Base-by-base conservation (phyloP, 2,329 filamentous ascomycete genomes). In the Cordyceps militaris region DNA sequence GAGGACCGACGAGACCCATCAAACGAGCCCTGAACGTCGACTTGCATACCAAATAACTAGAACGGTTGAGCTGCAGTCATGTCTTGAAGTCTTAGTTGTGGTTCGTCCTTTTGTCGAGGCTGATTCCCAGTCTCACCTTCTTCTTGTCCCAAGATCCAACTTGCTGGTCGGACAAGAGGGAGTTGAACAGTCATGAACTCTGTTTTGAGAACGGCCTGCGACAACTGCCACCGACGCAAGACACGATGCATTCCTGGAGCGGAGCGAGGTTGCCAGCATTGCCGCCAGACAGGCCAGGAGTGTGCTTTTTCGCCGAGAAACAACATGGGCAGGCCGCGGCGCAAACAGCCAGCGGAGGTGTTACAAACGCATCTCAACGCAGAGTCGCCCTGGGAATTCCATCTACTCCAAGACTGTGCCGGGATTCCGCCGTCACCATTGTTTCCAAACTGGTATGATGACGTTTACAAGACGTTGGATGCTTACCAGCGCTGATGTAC, bases 221-320 rank as follows among this genome's bases (percentile, higher is more conserved):
- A 48, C 44, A 48, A 32, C 44, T 48, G 44, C 44, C 44, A 48
- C 44, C 28, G 44, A 24, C 44, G 44, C 26, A 48, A 48, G 44
- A 48, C 44, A 24, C 44, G 44, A 23, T 48, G 44, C 14, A 32
- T 32, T 9, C 19, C 24, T 6, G 16, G 16, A 30, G 10, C 7
- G 4, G 44, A 13, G 8, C 30, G 32, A 16, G 14, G 16, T n/a
- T 48, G 44, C 26, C 44, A 48, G 19, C 11, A 48, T 24, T 48
- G 44, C 26, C 44, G 16, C 13, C 44, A 48, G 4, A 30, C 3
- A 2, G 44, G 44, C 44, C 24, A 48, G 7, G 24, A n/a, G 4
- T 48, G 44, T 32, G 28, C 24, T 11, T 48, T 30, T 32, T 48
- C 44, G 16, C 44, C 44, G 4, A 30, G 26, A 48, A 48, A 24